A percentile compares a stretch with the other conserved stretches of the same genome.
phyloP scores from a whole-genome alignment of 805 yeast species.

The Candida parachauliodes region DNA sequence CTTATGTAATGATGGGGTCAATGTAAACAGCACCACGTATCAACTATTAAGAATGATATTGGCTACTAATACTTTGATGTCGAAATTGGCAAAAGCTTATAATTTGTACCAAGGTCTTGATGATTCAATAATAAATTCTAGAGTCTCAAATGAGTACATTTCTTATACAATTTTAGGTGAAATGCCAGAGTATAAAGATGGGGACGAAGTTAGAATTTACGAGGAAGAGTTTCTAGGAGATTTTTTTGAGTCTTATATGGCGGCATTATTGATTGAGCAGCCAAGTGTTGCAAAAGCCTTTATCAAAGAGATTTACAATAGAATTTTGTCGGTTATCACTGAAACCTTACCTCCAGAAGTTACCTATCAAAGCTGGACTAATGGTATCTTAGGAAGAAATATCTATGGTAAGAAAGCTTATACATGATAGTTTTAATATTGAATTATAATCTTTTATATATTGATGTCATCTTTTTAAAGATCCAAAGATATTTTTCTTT shows the following conservation, averaged over 20 bases:
- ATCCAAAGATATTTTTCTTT: constrained; percentile 25
- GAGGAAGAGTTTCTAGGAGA: constrained; percentile 43
- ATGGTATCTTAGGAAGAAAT: constrained; percentile 32
- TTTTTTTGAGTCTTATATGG: constrained; percentile 41
- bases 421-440: background rate
- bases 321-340: constrained; percentile 18
- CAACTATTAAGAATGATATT: constrained; percentile 27
- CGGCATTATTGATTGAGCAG: constrained; percentile 36
- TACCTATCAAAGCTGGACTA: constrained; percentile 29
- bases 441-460: too few relatives aligned
- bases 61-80: constrained; percentile 35
- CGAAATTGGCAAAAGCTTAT: constrained; percentile 34
- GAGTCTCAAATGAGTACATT: constrained; percentile 19
- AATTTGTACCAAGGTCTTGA: constrained; percentile 30
- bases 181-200: constrained; percentile 8
- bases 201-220: constrained; percentile 20
- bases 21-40: constrained; percentile 9
- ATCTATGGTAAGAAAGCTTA: constrained; percentile 6
- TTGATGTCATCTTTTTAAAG: constrained; percentile 3
- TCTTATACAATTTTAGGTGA: constrained; percentile 19
- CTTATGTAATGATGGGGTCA: constrained; percentile 10
- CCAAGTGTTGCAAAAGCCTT: constrained; percentile 34
- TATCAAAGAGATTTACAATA: constrained; percentile 28
- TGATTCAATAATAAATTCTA: constrained; percentile 22
- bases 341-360: constrained; percentile 13